A percentile compares a stretch with the other conserved stretches of the same genome.
Conservation (phyloP, 2,329 filamentous ascomycete species). For the Stachybotrys echinatus region DNA sequence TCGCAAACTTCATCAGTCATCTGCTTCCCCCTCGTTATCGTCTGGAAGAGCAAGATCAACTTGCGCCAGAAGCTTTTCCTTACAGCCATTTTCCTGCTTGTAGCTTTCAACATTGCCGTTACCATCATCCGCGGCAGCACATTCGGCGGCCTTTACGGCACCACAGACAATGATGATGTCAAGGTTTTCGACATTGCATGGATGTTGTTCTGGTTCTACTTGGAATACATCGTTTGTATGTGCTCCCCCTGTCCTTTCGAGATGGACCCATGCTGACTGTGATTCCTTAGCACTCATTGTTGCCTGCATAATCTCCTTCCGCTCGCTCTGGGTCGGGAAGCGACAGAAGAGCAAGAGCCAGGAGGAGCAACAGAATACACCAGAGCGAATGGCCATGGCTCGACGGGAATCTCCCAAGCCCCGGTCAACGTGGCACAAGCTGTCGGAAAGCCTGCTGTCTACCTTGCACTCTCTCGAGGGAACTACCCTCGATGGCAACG, state of each 20-base stretch:
- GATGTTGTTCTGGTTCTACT: neutral
- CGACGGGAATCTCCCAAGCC: neutral
- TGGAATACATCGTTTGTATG: neutral
- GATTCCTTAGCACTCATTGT: neutral
- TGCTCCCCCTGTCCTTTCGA: neutral
- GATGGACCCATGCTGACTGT: neutral
- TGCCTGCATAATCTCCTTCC: neutral
- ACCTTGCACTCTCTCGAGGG: neutral
- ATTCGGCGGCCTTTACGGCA: neutral
- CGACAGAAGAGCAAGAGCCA: neutral
- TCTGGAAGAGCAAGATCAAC: neutral
- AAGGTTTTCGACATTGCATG: neutral
- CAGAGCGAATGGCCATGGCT: neutral
- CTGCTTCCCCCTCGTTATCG: neutral
- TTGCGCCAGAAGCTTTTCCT: neutral
- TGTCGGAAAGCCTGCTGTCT: neutral
- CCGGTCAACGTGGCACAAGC: neutral
- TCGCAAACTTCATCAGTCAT: neutral
- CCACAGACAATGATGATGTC: neutral
- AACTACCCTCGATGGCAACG: neutral
- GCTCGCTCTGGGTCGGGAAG: neutral
- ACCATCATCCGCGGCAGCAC: conserved; percentile 1
- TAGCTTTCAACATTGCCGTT: neutral
- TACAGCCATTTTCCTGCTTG: neutral
- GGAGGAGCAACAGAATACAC: neutral